Base-by-base conservation (phyloP, 176 grass and related monocot genomes). In the Ampelocalamus luodianensis region DNA sequence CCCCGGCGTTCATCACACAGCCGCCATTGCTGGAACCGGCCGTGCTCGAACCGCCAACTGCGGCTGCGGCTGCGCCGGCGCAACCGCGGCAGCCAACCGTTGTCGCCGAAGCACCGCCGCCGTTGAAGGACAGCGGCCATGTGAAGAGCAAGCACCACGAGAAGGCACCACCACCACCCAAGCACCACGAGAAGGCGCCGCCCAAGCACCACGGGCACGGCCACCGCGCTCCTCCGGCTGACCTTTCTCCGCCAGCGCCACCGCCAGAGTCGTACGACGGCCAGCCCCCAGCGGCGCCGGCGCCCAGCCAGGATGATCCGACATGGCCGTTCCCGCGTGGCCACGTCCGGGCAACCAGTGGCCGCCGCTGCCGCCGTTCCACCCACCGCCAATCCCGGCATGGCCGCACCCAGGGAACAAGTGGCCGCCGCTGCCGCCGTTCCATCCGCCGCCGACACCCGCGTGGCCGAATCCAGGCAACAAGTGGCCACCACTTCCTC, bases 201-300 rank as follows among this genome's bases (percentile, higher is more conserved):
- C 81, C 82, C 82, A 89, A 80, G 50, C 87, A 80, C 69, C 87
- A 89, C 39, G 67, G 38, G 10, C 69, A 66, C 10, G 62, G 71
- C 5, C 79, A 46, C 62, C 82, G 42, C 42, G n/a, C 82, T 16
- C 77, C 88, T 1, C 76, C 69, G 3, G 58, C 55, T 9, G 68
- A 89, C 24, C 38, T 24, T 13, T 72, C 81, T 45, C 87, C 79
- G 9, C 86, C 79, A 0, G 72, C 53, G 34, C 82, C 53, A 1
- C 50, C 65, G 14, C 76, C 83, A 4, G 80, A 88, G 37, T 7
- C 72, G 3, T 27, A 74, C 68, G 59, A 17, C 6, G 29, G 37
- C 14, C 26, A 71, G 53, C 65, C 84, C 24, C 85, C 85, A 20
- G 7, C 8, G 8, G 48, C 60, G 10, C 71, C 85, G 14, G 46